Base-by-base conservation (phyloP, 106 monocot genomes). In the Vanilla planifolia region DNA sequence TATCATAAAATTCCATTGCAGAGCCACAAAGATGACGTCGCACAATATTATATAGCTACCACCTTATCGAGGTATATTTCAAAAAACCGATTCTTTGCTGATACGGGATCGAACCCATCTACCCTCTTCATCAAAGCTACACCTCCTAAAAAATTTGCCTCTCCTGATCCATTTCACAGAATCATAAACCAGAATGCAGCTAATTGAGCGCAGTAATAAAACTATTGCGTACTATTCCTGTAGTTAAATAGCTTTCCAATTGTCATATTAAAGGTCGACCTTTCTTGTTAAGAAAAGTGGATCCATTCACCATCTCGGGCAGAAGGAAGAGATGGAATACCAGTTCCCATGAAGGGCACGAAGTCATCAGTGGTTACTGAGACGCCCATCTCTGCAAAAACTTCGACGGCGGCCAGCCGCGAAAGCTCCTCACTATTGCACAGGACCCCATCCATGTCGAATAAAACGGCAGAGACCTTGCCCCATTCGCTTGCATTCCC, bases 391-490 rank as follows among this genome's bases (percentile, higher is more conserved):
- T 91, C 96, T 2, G 81, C 74, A 48, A 98, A 98, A 17, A 98
- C 76, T 47, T 88, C 87, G n/a, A 98, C 91, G 15, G 77, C 96
- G 16, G 96, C 96, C 73, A 66, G 64, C 33, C 96, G 68, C 8
- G 96, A 98, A 0, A 61, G 71, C 67, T 98, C 77, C 69, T 98
- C 91, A 67, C 91, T 98, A 72, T 98, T 73, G 81, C 96, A 91
- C 11, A 98, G 91, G 13, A 98, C 91, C n/a, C 96, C 91, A 35
- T 98, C 96, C 96, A 91, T 98, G 67, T 91, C 96, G 71, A 91
- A 88, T 21, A 98, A 88, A 26, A 98, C 96, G 5, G 85, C 91
- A 6, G 96, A 88, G 2, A 98, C 96, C 79, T 91, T 88, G 19
- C 88, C 89, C 79, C 77, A 81, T 13, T 36, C 47, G 1, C 5